Percentiles rank a stretch among this genome's conserved stretches.
phyloP scores from a whole-genome alignment of 352 stramenopile genomes.

The Phytophthora sp. region DNA sequence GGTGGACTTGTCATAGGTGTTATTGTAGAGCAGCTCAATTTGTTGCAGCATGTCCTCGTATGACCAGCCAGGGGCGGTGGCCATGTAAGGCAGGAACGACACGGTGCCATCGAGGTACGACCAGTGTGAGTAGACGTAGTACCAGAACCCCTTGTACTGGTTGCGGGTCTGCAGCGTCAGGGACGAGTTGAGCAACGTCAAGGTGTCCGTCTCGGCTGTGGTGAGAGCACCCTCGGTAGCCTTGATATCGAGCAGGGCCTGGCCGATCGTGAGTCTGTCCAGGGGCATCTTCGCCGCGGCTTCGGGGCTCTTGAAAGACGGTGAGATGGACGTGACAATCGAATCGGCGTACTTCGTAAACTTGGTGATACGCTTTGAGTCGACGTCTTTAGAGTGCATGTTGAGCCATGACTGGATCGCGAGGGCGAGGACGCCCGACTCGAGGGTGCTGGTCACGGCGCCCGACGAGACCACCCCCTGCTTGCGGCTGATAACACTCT shows the following conservation, averaged over 20 bases:
- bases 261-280: slow-evolving; percentile 34
- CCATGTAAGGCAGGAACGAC: slow-evolving; percentile 41
- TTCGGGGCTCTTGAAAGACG: slow-evolving; percentile 21
- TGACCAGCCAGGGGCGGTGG: slow-evolving; percentile 27
- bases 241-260: slow-evolving; percentile 34
- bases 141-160: slow-evolving; percentile 39
- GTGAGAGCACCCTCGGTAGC: slow-evolving; percentile 21
- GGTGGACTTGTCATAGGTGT: slow-evolving; percentile 31
- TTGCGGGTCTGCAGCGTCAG: slow-evolving; percentile 34
- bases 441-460: slow-evolving; percentile 34
- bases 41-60: slow-evolving; percentile 39
- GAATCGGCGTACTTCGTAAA: slow-evolving; percentile 32
- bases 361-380: slow-evolving; percentile 25
- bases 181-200: slow-evolving; percentile 25
- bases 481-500: slow-evolving; percentile 38
- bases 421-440: slow-evolving; percentile 33
- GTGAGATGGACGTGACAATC: slow-evolving; percentile 30
- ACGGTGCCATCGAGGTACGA: slow-evolving; percentile 39
- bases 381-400: slow-evolving; percentile 13
- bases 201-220: slow-evolving; percentile 14
- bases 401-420: slow-evolving; percentile 38
- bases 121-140: slow-evolving; percentile 40
- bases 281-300: slow-evolving; percentile 31
- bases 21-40: slow-evolving; percentile 33
- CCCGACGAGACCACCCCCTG: slow-evolving; percentile 39